Evolutionary conservation across 2,329 filamentous ascomycete genomes (phyloP), one percentile per base, ranked within the genome.

Genomic region (Septoria linicola): DNA sequence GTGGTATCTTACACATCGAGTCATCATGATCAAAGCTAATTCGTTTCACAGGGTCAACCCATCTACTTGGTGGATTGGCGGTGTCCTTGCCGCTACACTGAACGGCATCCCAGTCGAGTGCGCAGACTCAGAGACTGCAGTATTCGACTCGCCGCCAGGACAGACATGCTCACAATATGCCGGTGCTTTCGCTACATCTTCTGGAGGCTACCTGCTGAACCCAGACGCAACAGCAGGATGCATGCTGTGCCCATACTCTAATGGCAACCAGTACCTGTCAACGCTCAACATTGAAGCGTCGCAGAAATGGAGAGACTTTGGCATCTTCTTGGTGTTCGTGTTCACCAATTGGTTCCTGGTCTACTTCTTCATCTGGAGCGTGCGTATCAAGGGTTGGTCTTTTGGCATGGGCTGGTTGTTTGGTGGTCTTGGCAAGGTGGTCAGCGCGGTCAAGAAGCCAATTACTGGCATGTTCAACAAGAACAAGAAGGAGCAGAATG

Each of bases 301-400:
- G 16, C 77, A 90, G 47, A 88, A 88, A 70, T 90, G 87, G 87
- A 72, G 80, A 36, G 75, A 84, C 66, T 86, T 89, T 60, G 87
- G 84, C 6, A 83, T 89, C 54, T 88, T 89, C 72, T 60, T 88
- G 7, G 82, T 80, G 1, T 90, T 89, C 1, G 66, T 67, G 48
- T 88, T 89, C 70, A 87, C 89, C 61, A 81, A 88, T 44, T 89
- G 48, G 53, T 42, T 54, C 34, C 46, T 54, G 46, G 45, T 50
- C 37, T 58, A 58, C 44, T 59, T 89, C 70, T 89, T 90, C 64
- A 82, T 89, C 50, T 90, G 85, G 70, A 85, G 81, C 2, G 83
- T 88, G 5, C 76, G 87, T 14, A 80, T 89, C 48, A 78, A 77
- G 57, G 80, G 83, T 6, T 89, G 85, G 84, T 80, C 71, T 17